A percentile compares a stretch with the other conserved stretches of the same genome.
Conservation (phyloP, 2,329 filamentous ascomycete genomes). For the Hyphodiscus sp. region DNA sequence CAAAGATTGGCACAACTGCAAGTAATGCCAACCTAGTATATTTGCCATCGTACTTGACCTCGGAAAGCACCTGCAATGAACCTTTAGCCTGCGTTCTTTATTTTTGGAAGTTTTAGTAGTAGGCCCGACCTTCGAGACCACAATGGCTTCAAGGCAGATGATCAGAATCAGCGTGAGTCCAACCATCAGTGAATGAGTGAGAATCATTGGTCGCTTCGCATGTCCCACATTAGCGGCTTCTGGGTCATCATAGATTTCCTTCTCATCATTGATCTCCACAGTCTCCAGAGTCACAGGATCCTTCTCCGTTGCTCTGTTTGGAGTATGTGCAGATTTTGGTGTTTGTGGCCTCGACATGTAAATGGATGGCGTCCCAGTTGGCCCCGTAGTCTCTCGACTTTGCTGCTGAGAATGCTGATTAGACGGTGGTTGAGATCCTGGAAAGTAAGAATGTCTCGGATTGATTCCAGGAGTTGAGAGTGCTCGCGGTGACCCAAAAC, state of each 20-base stretch:
- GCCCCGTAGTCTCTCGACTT: too few species aligned
- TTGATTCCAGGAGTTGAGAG: too few species aligned
- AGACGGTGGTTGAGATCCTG: background rate
- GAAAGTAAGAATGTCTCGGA: background rate
- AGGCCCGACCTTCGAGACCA: background rate
- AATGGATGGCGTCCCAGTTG: too few species aligned
- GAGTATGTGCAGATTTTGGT: too few species aligned
- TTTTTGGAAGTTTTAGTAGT: too few species aligned
- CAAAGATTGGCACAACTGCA: slow-evolving; percentile 29
- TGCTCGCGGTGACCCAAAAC: background rate
- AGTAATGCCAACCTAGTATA: background rate
- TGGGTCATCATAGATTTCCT: background rate
- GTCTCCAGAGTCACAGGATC: background rate
- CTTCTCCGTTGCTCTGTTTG: background rate
- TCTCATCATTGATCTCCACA: too few species aligned
- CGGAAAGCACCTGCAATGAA: too few species aligned
- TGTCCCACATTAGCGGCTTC: background rate
- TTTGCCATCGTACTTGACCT: background rate
- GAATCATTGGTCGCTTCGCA: background rate
- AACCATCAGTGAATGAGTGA: background rate
- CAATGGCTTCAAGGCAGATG: background rate
- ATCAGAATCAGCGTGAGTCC: slow-evolving; percentile 2
- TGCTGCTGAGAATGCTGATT: too few species aligned
- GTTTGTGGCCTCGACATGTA: too few species aligned
- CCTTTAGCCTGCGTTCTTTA: too few species aligned